Percentiles rank a stretch among this genome's conserved stretches.
Evolutionary conservation across 352 stramenopile species (phyloP).

Genomic region (Stramenopiles sp.): DNA sequence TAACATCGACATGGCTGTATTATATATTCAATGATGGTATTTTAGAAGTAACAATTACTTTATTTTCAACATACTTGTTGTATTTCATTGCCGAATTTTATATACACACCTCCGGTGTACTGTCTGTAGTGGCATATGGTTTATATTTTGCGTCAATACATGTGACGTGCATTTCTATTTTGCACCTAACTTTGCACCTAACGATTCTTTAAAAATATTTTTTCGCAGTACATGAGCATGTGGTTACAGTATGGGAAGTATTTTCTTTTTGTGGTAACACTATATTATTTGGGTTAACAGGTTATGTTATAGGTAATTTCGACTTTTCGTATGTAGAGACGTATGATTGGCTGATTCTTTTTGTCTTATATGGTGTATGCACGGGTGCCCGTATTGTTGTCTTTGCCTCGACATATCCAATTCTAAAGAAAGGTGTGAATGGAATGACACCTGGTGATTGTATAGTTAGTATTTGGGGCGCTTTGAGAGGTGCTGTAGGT

Average conservation of each 20-base stretch:
- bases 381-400: conserved; percentile 2
- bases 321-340: conserved; percentile 12
- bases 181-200: too few relatives aligned
- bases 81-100: conserved; percentile 20
- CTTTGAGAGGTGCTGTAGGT: conserved; percentile 25
- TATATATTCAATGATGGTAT: conserved; percentile 20
- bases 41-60: conserved; percentile 21
- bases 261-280: conserved; percentile 14
- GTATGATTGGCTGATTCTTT: conserved; percentile 15
- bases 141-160: too few relatives aligned
- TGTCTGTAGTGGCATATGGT: conserved; percentile 15
- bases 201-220: too few relatives aligned
- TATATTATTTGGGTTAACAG: conserved; percentile 20
- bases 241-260: too few relatives aligned
- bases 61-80: conserved; percentile 17
- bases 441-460: conserved; percentile 9
- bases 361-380: conserved; percentile 15
- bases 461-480: conserved; percentile 25
- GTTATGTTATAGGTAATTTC: conserved; percentile 13
- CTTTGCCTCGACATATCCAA: conserved; percentile 5
- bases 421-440: conserved; percentile 9
- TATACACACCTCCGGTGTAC: conserved; percentile 16
- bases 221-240: too few relatives aligned
- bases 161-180: too few relatives aligned
- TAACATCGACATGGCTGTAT: conserved; percentile 19